Percentiles rank a stretch among this genome's conserved stretches.
These are phyloP conservation scores for Blastocystis sp. DNA, from an alignment of 352 stramenopile genomes.

Conservation along the genomic window DNA sequence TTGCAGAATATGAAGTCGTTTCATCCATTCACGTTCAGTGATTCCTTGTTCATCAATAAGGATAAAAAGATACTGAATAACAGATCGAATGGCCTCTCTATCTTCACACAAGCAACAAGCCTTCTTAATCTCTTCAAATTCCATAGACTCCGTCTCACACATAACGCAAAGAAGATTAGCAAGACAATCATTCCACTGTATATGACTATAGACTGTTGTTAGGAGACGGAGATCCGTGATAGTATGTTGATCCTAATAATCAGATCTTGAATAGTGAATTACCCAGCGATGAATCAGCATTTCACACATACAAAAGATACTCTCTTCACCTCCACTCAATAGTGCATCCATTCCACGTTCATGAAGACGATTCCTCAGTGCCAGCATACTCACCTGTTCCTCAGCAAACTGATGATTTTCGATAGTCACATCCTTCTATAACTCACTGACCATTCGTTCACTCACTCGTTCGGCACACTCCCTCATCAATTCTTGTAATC, in stretches of 20 bases:
- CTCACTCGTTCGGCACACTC: neutral
- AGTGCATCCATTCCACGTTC: neutral
- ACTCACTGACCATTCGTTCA: neutral
- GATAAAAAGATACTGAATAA: conserved; percentile 19
- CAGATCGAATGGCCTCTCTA: neutral
- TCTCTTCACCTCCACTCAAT: neutral
- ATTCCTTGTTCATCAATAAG: conserved; percentile 20
- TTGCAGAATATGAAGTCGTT: neutral
- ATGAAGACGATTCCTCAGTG: neutral
- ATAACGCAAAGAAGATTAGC: neutral
- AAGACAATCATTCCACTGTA: neutral
- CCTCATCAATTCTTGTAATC: neutral
- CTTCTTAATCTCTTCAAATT: neutral
- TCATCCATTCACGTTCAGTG: neutral
- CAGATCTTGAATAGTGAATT: neutral
- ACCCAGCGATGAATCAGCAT: conserved; percentile 12
- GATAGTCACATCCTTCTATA: neutral
- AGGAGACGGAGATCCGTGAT: neutral
- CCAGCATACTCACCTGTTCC: neutral
- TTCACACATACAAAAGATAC: neutral
- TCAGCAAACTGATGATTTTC: neutral
- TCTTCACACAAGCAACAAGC: neutral
- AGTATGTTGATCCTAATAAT: conserved; percentile 6
- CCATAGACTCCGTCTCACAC: neutral
- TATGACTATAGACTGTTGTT: neutral